These are phyloP conservation scores for Clitoria ternatea DNA, from an alignment of 306 rosid genomes.

Conservation along the genomic window DNA sequence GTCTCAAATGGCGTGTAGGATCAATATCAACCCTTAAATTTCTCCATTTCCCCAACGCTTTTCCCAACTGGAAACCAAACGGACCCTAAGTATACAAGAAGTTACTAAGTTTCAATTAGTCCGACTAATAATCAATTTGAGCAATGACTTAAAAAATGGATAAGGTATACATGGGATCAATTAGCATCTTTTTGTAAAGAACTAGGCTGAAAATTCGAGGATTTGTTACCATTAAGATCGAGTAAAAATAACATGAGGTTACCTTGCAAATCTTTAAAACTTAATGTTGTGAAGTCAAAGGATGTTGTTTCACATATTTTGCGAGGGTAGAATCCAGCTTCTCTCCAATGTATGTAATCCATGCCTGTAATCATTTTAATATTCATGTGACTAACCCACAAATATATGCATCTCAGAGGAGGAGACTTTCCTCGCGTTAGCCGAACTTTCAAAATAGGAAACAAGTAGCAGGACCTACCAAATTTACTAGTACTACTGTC, in stretches of 20 bases:
- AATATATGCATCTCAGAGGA: not conserved
- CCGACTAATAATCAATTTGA: not conserved
- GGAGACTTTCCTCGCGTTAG: too few species aligned
- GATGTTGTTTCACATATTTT: constrained; percentile 34
- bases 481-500: not conserved
- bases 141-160: not conserved
- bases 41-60: too few species aligned
- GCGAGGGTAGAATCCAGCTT: constrained; percentile 68
- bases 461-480: constrained; percentile 11
- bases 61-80: too few species aligned
- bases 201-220: not conserved
- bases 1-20: too few species aligned
- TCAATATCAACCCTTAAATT: too few species aligned
- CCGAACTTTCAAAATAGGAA: not conserved
- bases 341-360: constrained; percentile 48
- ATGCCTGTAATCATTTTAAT: constrained; percentile 39
- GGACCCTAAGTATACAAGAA: not conserved
- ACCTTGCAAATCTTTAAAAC: constrained; percentile 38
- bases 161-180: not conserved
- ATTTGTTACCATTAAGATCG: not conserved
- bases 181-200: not conserved
- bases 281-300: constrained; percentile 34
- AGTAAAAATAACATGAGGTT: not conserved
- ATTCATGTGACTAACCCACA: constrained; percentile 4
- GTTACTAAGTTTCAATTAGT: not conserved